Conservation (phyloP, 2,329 filamentous ascomycete species). For the Thelonectria discophora region DNA sequence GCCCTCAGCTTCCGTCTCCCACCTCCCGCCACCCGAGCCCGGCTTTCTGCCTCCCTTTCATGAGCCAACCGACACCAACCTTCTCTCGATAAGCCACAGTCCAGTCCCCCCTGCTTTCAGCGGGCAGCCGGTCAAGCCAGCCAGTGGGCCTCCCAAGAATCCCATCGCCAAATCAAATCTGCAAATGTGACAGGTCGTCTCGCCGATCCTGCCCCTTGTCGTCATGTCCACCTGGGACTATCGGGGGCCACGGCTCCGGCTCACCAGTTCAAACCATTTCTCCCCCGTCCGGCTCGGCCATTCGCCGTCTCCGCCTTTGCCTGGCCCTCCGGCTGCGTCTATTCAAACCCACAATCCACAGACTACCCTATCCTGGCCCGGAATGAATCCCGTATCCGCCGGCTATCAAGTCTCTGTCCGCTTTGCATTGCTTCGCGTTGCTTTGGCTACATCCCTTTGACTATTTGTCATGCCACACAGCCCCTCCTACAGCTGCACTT, state of each 20-base stretch:
- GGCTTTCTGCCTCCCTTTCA: conserved; percentile 8
- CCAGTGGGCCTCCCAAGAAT: conserved; percentile 23
- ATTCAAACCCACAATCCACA: conserved; percentile 16
- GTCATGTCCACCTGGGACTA: conserved; percentile 14
- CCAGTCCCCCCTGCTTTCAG: conserved; percentile 21
- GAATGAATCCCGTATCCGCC: conserved; percentile 12
- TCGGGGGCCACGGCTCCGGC: conserved; percentile 18
- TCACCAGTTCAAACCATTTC: conserved; percentile 16
- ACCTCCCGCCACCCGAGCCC: conserved; percentile 4
- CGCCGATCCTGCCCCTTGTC: conserved; percentile 35
- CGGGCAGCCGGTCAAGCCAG: conserved; percentile 20
- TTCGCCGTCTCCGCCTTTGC: conserved; percentile 17
- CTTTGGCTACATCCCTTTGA: conserved; percentile 12
- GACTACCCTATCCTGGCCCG: conserved; percentile 10
- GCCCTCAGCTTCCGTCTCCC: conserved; percentile 10
- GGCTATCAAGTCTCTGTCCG: conserved; percentile 1
- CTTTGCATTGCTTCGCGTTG: conserved; percentile 6
- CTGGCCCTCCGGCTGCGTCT: conserved; percentile 1
- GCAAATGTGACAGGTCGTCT: conserved; percentile 33
- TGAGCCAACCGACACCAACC: conserved; percentile 20
- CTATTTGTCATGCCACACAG: conserved; percentile 16
- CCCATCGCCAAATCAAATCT: conserved; percentile 31
- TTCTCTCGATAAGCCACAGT: conserved; percentile 19
- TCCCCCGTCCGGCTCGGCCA: conserved; percentile 5
- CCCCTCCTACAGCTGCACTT: conserved; percentile 18